Evolutionary conservation across 331 rosid genomes (phyloP), one percentile per base, ranked within the genome.

Genomic region (Pyrus hybrid): DNA sequence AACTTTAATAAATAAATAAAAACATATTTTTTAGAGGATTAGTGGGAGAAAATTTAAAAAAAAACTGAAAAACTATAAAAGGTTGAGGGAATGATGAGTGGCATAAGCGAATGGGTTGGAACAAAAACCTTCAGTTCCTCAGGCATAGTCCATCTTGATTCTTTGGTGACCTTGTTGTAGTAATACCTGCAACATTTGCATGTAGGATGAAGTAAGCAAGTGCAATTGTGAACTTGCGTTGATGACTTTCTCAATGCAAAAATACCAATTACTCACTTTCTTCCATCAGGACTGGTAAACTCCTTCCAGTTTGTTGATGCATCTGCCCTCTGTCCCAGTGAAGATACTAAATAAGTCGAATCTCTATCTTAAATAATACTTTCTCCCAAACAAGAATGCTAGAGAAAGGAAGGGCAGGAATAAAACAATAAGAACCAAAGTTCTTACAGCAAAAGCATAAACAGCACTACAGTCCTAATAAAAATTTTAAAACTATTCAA

Each of bases 271-370:
- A 86, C 96, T 20, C 76, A 93, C 98, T 93, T 93, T 80, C 91
- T 88, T 78, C 98, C 96, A 76, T 93, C 97, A 54, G 97, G 97
- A 83, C 98, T 91, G 4, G 83, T 76, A 85, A 79, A 90, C 82
- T 93, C 98, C 83, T 93, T 91, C 98, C 98, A 93, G 83, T 91
- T 88, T 67, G 97, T 93, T 78, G 97, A 86, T 82, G 97, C 94
- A 80, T 93, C 98, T 20, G 86, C 97, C 84, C 92, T 93, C 98
- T 93, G 90, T 72, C 68, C 80, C 79, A 87, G 80, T 13, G 72
- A 76, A 43, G 77, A 86, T 82, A 74, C 68, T 73, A 74, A 78
- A 80, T 74, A 22, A 77, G 87, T 76, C 5, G 54, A 83, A 72
- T 65, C 17, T 76, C 80, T 54, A 74, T 75, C 62, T 80, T 72